Evolutionary conservation across 2,329 filamentous ascomycete species (phyloP), one percentile per base, ranked within the genome.

Genomic region (Sporothrix humicola): DNA sequence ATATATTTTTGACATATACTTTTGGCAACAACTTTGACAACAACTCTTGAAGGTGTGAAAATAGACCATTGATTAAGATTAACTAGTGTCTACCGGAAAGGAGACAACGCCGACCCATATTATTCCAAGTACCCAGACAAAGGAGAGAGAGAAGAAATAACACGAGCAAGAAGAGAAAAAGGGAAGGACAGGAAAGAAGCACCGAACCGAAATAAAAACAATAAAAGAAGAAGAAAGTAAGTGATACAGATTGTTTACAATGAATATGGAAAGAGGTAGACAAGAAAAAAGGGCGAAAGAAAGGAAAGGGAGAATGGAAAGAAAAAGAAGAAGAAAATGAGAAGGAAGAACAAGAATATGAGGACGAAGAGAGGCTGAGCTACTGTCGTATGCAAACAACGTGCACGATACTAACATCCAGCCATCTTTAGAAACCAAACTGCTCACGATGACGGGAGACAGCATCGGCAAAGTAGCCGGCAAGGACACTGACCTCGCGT

Each of bases 401-500:
- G 23, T 26, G 23, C 23, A 7, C 58, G 5, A 15, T 44, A 26
- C 4, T 3, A n/a, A 42, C 31, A 20, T 2, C 8, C 42, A 44
- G 6, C 15, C 26, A 10, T 8, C 20, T 13, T 9, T 26, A 73
- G n/a, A 73, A 73, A 2, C 69, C 58, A 48, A 72, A 73, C 5
- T 66, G 72, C 17, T 75, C 70, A 2, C 73, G 69, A 31, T 76
- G 74, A 1, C 74, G 68, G 2, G 15, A 13, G 0, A 75, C 72
- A 0, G 75, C 78, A 2, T 74, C 73, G 3, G 72, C 58, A 72
- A 73, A 77, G 69, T 81, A 80, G 6, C 76, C 74, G 6, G 76
- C 76, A 52, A 83, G 75, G 75, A 79, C 79, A 52, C 79, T 81
- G 58, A 82, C 79, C 56, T 82, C 81, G 2, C 79, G 76, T 2